Percentiles rank a stretch among this genome's conserved stretches.
These are phyloP conservation scores for Solanum sitiens DNA, from an alignment of 257 asterid species.

Conservation along the genomic window DNA sequence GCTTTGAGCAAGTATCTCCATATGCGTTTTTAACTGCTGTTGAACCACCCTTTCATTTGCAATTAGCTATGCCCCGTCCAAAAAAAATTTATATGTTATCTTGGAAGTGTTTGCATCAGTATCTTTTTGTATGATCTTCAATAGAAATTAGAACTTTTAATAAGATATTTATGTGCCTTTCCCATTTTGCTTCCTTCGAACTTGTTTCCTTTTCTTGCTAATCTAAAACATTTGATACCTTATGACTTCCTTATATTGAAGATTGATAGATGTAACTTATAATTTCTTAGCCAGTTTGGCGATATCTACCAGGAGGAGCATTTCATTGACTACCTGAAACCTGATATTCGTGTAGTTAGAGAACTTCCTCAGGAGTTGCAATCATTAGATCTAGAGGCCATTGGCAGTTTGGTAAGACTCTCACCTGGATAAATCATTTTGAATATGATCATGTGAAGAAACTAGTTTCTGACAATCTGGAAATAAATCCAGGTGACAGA, in stretches of 20 bases:
- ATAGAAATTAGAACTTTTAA: background rate
- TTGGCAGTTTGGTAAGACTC: constrained; percentile 82
- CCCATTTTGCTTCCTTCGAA: background rate
- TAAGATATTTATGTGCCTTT: background rate
- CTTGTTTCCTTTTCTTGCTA: background rate
- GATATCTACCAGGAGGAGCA: constrained; percentile 92
- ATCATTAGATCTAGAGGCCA: constrained; percentile 86
- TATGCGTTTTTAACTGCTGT: background rate
- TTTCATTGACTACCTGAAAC: constrained; percentile 82
- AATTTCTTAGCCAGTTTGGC: constrained; percentile 93
- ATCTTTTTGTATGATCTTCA: background rate
- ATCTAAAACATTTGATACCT: background rate
- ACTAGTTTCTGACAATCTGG: background rate
- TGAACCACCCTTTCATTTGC: background rate
- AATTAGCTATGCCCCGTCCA: background rate
- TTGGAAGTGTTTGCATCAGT: background rate
- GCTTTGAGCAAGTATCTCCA: background rate
- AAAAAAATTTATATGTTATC: background rate
- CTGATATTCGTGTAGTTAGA: constrained; percentile 69
- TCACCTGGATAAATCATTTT: background rate
- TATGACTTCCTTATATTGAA: constrained; percentile 13
- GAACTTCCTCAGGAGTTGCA: constrained; percentile 76
- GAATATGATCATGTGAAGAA: background rate
- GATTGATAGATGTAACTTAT: constrained; percentile 31
- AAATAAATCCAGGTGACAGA: constrained; percentile 56